Conservation (phyloP, 768 basidiomycete species). For the Mycena leptocephala region DNA sequence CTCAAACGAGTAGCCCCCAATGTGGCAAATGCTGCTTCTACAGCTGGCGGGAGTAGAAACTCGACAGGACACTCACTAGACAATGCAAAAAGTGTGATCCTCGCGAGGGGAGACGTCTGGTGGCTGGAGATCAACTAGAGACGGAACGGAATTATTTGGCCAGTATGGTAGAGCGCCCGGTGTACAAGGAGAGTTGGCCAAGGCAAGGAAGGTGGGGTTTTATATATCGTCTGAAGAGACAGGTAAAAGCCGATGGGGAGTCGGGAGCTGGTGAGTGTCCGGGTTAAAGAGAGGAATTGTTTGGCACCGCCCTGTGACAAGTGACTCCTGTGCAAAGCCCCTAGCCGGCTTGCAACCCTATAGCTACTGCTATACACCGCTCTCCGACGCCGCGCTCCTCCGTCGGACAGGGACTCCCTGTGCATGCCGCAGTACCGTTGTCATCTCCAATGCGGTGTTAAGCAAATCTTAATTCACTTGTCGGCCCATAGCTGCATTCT, state of each 20-base stretch:
- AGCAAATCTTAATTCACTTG: background rate
- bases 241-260: slow-evolving; percentile 18
- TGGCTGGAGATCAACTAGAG: background rate
- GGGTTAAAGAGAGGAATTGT: background rate
- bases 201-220: slow-evolving; percentile 7
- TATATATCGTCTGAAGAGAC: slow-evolving; percentile 15
- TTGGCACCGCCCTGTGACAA: background rate
- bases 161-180: slow-evolving; percentile 10
- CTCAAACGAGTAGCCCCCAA: slow-evolving; percentile 2
- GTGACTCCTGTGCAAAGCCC: background rate
- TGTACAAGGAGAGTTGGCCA: background rate
- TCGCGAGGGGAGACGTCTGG: background rate
- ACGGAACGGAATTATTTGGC: slow-evolving; percentile 24
- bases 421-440: background rate
- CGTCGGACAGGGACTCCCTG: background rate
- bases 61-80: slow-evolving; percentile 15
- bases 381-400: background rate
- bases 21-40: background rate
- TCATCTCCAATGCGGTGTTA: background rate
- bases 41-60: background rate
- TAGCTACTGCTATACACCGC: slow-evolving; percentile 1
- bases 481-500: background rate
- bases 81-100: background rate
- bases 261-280: slow-evolving; percentile 22
- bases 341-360: background rate